Conservation (phyloP, 1,284 basidiomycete genomes). For the Boletellus sp. region DNA sequence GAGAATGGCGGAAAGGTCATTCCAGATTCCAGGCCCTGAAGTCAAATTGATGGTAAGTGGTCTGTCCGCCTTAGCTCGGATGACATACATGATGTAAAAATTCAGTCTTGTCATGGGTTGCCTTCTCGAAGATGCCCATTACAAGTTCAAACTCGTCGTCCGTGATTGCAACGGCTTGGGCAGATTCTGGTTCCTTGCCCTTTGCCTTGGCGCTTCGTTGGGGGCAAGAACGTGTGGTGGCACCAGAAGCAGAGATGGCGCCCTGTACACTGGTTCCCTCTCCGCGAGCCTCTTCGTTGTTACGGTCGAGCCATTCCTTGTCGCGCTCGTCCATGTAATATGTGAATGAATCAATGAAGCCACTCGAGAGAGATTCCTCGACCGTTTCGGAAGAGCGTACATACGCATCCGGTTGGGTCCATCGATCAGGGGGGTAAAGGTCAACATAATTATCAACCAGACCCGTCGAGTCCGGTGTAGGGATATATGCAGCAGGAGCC, state of each 20-base stretch:
- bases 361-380: constrained; percentile 68
- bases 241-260: constrained; percentile 49
- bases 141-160: constrained; percentile 95
- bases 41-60: not conserved
- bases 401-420: constrained; percentile 78
- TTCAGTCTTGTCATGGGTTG: constrained; percentile 88
- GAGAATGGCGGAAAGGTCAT: constrained; percentile 75
- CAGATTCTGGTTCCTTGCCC: constrained; percentile 71
- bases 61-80: not conserved
- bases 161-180: constrained; percentile 61
- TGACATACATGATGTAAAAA: constrained; percentile 80
- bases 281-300: constrained; percentile 85
- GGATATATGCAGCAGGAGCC: constrained; percentile 73
- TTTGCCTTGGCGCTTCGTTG: constrained; percentile 70
- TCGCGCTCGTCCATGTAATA: constrained; percentile 98
- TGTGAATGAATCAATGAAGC: constrained; percentile 66
- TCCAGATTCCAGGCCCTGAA: constrained; percentile 58
- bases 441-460: constrained; percentile 72
- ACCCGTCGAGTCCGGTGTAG: constrained; percentile 87
- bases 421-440: constrained; percentile 67
- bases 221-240: constrained; percentile 49
- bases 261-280: constrained; percentile 79
- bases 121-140: constrained; percentile 92
- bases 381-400: constrained; percentile 85
- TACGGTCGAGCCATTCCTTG: constrained; percentile 89